A percentile compares a stretch with the other conserved stretches of the same genome.
phyloP scores from a whole-genome alignment of 169 alveolate species.

The Babesia bigemina region DNA sequence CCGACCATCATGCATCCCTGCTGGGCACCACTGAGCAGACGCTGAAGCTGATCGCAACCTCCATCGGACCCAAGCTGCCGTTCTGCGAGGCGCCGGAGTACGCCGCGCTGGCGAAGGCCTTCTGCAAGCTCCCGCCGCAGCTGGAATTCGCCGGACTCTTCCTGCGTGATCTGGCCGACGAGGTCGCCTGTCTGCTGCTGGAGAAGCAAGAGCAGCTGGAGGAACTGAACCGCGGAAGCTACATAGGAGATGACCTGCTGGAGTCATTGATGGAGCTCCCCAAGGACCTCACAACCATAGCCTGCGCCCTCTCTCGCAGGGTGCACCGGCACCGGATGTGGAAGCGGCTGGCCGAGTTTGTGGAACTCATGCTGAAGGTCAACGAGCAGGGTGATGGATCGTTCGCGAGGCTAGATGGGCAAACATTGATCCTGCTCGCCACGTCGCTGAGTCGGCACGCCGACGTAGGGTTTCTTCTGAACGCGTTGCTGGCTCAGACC shows the following conservation, averaged over 20 bases:
- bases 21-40: slow-evolving; percentile 13
- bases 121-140: slow-evolving; percentile 25
- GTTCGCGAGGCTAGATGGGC: slow-evolving; percentile 24
- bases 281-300: slow-evolving; percentile 54
- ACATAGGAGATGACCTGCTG: slow-evolving; percentile 50
- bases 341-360: slow-evolving; percentile 14
- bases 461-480: slow-evolving; percentile 20
- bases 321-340: slow-evolving; percentile 28
- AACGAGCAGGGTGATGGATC: slow-evolving; percentile 4
- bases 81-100: slow-evolving; percentile 57
- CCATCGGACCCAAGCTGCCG: slow-evolving; percentile 43
- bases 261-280: slow-evolving; percentile 29
- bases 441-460: slow-evolving; percentile 43
- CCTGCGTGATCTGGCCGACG: slow-evolving; percentile 48
- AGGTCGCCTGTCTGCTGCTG: slow-evolving; percentile 37
- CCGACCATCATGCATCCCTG: neutral
- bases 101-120: slow-evolving; percentile 60
- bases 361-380: slow-evolving; percentile 21
- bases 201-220: slow-evolving; percentile 48
- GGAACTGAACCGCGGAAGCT: slow-evolving; percentile 16
- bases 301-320: slow-evolving; percentile 41
- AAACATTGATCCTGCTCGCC: slow-evolving; percentile 44
- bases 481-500: neutral
- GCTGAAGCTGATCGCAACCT: slow-evolving; percentile 22
- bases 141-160: slow-evolving; percentile 34